Conservation (phyloP, 2,329 filamentous ascomycete genomes). For the Penicillium sp. region DNA sequence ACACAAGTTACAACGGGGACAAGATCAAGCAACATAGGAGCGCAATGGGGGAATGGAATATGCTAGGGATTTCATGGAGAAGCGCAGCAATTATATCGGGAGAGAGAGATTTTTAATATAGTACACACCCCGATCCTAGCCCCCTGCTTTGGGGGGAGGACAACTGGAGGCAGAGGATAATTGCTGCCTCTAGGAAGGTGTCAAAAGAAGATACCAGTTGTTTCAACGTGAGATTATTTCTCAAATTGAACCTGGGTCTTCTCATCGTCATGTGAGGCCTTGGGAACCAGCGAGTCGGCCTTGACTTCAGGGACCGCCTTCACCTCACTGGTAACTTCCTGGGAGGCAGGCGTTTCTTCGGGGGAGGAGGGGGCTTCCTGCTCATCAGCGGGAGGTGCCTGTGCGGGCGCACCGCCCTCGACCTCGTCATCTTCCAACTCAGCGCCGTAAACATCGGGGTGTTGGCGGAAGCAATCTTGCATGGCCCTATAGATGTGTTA, state of each 20-base stretch:
- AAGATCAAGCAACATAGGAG: slow-evolving; percentile 17
- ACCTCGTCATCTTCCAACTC: slow-evolving; percentile 76
- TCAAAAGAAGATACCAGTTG: slow-evolving; percentile 5
- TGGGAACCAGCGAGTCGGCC: slow-evolving; percentile 49
- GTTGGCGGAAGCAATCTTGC: slow-evolving; percentile 93
- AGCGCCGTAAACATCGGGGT: slow-evolving; percentile 89
- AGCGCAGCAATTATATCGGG: slow-evolving; percentile 8
- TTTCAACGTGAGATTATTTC: background rate
- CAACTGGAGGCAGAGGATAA: background rate
- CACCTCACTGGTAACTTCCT: slow-evolving; percentile 18
- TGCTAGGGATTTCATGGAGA: slow-evolving; percentile 20
- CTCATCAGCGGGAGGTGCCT: slow-evolving; percentile 23
- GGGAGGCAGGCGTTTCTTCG: slow-evolving; percentile 24
- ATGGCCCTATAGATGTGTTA: slow-evolving; percentile 66
- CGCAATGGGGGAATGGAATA: slow-evolving; percentile 24
- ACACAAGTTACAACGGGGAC: slow-evolving; percentile 29
- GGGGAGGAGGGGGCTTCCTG: slow-evolving; percentile 24
- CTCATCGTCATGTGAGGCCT: slow-evolving; percentile 49
- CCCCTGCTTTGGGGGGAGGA: slow-evolving; percentile 7
- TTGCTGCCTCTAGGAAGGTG: slow-evolving; percentile 3
- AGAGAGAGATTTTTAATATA: slow-evolving; percentile 23
- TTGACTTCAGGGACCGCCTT: slow-evolving; percentile 24
- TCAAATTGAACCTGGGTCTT: slow-evolving; percentile 15
- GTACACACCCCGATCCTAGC: slow-evolving; percentile 23
- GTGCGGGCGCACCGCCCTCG: slow-evolving; percentile 35